Percentiles rank a stretch among this genome's conserved stretches.
Evolutionary conservation across 148 eudicot species (phyloP).

Genomic region (Agrostemma githago): DNA sequence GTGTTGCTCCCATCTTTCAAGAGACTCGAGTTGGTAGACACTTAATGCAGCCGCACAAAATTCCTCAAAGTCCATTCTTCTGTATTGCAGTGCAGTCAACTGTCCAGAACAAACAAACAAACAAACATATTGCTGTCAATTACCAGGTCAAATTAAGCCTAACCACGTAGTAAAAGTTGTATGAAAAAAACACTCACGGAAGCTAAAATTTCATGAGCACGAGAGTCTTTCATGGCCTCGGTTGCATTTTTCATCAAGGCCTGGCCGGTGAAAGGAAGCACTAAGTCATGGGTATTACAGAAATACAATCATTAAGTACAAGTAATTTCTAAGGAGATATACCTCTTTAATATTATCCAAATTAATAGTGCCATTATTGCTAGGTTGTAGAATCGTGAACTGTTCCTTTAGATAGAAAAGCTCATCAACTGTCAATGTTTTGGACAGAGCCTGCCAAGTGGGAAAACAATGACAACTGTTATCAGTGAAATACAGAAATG

Average conservation of each 20-base stretch:
- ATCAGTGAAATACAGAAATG: conserved; percentile 3
- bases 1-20: conserved; percentile 91
- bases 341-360: conserved; percentile 90
- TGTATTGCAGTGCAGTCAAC: conserved; percentile 78
- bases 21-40: conserved; percentile 88
- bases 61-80: conserved; percentile 91
- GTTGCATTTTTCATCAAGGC: conserved; percentile 83
- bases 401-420: conserved; percentile 79
- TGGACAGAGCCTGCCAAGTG: conserved; percentile 72
- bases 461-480: neutral
- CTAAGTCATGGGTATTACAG: neutral
- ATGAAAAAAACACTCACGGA: conserved; percentile 46
- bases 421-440: conserved; percentile 84
- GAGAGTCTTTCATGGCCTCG: conserved; percentile 93
- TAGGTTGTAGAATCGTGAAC: conserved; percentile 69
- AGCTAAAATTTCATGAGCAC: conserved; percentile 68
- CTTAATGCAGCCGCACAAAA: conserved; percentile 88
- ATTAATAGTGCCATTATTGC: conserved; percentile 74
- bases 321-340: conserved; percentile 13
- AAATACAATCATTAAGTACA: neutral
- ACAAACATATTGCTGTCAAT: neutral
- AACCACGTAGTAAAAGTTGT: neutral
- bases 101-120: conserved; percentile 24
- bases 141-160: neutral
- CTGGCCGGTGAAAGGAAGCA: conserved; percentile 35